A percentile compares a stretch with the other conserved stretches of the same genome.
These are phyloP conservation scores for Larix kaempferi DNA, from an alignment of 75 land plant genomes.

Conservation along the genomic window DNA sequence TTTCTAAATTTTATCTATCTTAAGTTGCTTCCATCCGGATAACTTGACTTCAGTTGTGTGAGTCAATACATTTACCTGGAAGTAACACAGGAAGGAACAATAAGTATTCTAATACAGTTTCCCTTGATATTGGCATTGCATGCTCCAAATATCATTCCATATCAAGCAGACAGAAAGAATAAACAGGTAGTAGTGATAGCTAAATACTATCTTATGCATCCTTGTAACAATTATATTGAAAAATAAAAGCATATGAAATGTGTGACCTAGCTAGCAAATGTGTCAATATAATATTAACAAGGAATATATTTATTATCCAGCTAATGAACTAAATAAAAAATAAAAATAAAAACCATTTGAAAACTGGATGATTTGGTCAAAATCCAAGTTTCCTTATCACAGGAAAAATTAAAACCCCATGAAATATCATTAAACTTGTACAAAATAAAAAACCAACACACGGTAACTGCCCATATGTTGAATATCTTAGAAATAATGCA, in stretches of 20 bases:
- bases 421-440: no score
- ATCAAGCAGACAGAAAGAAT: neutral
- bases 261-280: neutral
- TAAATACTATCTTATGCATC: neutral
- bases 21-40: constrained; percentile 14
- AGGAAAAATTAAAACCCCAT: no score
- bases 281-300: no score
- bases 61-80: constrained; percentile 36
- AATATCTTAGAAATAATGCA: no score
- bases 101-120: neutral
- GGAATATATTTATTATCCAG: no score
- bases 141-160: neutral
- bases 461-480: no score
- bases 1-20: constrained; percentile 20
- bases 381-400: no score
- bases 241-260: neutral
- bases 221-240: neutral
- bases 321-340: no score
- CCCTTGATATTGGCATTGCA: neutral
- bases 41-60: constrained; percentile 57
- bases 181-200: neutral
- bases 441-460: no score
- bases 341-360: no score
- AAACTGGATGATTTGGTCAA: no score
- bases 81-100: neutral